Conservation (phyloP, 139 green algal genomes). For the Edaphochlamys debaryana region DNA sequence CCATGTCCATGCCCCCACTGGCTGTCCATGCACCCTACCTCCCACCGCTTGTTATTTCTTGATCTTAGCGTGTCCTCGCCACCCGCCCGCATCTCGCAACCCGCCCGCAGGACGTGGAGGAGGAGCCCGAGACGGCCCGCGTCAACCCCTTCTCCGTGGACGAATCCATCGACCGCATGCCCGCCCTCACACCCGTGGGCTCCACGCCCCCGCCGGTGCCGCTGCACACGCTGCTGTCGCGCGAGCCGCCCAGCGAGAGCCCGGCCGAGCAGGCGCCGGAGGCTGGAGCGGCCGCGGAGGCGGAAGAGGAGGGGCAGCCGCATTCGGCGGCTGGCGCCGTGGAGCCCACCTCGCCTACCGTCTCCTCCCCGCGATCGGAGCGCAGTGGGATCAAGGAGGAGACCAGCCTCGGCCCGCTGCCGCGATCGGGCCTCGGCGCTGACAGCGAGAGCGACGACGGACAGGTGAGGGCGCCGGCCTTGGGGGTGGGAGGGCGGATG, state of each 20-base stretch:
- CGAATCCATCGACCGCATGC: conserved; percentile 26
- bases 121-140: neutral
- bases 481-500: too few species aligned
- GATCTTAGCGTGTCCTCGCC: too few species aligned
- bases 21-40: too few species aligned
- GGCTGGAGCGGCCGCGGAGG: neutral
- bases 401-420: conserved; percentile 27
- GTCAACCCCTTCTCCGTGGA: conserved; percentile 32
- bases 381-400: conserved; percentile 3
- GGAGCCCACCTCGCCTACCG: conserved; percentile 5
- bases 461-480: neutral
- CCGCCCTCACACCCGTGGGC: neutral
- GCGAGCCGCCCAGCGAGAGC: too few species aligned
- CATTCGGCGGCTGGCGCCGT: too few species aligned
- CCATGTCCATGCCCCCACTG: too few species aligned
- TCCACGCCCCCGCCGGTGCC: neutral
- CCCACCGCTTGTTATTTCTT: too few species aligned
- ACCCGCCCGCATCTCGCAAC: too few species aligned
- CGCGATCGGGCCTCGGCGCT: conserved; percentile 1
- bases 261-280: too few species aligned
- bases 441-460: conserved; percentile 1
- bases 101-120: neutral
- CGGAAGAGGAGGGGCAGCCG: neutral
- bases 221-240: neutral
- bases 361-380: neutral